Evolutionary conservation across 2,329 filamentous ascomycete genomes (phyloP).

Genomic region (Neofusicoccum kwambonambiense): DNA sequence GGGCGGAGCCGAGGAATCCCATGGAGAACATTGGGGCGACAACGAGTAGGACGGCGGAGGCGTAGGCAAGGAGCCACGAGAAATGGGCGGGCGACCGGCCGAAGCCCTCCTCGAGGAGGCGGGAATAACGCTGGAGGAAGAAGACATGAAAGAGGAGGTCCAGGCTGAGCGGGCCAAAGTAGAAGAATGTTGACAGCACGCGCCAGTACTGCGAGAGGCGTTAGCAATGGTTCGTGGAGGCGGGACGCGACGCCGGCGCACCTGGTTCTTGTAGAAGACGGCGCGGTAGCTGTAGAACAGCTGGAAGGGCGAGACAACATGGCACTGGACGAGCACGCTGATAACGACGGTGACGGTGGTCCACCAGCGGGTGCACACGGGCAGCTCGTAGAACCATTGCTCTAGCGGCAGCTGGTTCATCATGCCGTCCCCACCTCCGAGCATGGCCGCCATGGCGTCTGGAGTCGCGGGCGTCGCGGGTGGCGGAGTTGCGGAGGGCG

Average conservation of each 20-base stretch:
- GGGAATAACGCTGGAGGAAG: conserved; percentile 94
- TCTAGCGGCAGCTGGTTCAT: conserved; percentile 74
- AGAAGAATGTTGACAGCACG: conserved; percentile 92
- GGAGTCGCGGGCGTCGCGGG: not conserved
- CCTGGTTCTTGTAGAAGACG: conserved; percentile 89
- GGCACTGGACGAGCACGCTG: conserved; percentile 87
- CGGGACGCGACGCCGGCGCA: conserved; percentile 44
- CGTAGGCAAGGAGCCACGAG: conserved; percentile 89
- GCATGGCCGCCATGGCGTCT: conserved; percentile 45
- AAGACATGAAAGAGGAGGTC: conserved; percentile 97
- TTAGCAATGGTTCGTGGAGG: not conserved
- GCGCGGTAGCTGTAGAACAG: conserved; percentile 94
- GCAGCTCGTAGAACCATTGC: conserved; percentile 99
- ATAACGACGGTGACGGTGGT: conserved; percentile 87
- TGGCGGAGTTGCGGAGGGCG: not conserved
- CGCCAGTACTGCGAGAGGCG: conserved; percentile 76
- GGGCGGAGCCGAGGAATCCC: conserved; percentile 88
- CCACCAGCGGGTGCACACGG: conserved; percentile 94
- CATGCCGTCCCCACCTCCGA: conserved; percentile 41
- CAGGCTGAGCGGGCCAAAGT: conserved; percentile 91
- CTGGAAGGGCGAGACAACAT: conserved; percentile 89
- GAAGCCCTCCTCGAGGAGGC: conserved; percentile 92
- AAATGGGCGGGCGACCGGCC: conserved; percentile 89
- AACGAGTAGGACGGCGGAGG: conserved; percentile 72
- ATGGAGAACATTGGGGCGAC: conserved; percentile 86